Evolutionary conservation across 1,139 yeast genomes (phyloP).

Genomic region (Blastobotrys aristatus): DNA sequence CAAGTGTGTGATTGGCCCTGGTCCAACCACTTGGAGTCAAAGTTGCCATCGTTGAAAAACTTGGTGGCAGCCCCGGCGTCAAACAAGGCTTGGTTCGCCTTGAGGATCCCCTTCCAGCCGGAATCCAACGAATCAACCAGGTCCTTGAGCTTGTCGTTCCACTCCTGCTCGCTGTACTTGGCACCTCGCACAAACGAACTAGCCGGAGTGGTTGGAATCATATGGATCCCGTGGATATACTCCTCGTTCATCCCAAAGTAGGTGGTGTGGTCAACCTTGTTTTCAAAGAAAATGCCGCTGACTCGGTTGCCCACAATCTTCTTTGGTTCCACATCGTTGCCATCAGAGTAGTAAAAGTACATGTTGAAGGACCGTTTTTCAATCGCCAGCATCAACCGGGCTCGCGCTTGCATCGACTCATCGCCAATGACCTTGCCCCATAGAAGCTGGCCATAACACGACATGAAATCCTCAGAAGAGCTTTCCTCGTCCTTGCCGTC

Average conservation of each 20-base stretch:
- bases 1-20: constrained; percentile 88
- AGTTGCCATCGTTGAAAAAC: constrained; percentile 56
- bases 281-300: constrained; percentile 67
- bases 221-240: constrained; percentile 89
- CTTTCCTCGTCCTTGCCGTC: constrained; percentile 78
- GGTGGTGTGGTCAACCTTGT: constrained; percentile 84
- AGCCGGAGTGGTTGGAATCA: constrained; percentile 80
- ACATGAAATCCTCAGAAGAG: constrained; percentile 64
- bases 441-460: constrained; percentile 66
- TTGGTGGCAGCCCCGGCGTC: constrained; percentile 59
- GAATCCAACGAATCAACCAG: constrained; percentile 52
- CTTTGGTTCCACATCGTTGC: constrained; percentile 41
- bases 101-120: constrained; percentile 85
- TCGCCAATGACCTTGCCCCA: constrained; percentile 69
- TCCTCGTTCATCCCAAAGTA: constrained; percentile 68
- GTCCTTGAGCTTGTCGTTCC: constrained; percentile 49
- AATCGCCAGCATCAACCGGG: constrained; percentile 62
- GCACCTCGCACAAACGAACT: constrained; percentile 70
- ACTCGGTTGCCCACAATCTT: constrained; percentile 57
- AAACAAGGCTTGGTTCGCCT: constrained; percentile 64
- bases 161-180: constrained; percentile 67
- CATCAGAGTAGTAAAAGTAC: constrained; percentile 52
- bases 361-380: constrained; percentile 54
- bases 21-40: constrained; percentile 55
- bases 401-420: constrained; percentile 58